Percentiles rank a stretch among this genome's conserved stretches.
Conservation (phyloP, 768 basidiomycete species). For the Mycena rosella region DNA sequence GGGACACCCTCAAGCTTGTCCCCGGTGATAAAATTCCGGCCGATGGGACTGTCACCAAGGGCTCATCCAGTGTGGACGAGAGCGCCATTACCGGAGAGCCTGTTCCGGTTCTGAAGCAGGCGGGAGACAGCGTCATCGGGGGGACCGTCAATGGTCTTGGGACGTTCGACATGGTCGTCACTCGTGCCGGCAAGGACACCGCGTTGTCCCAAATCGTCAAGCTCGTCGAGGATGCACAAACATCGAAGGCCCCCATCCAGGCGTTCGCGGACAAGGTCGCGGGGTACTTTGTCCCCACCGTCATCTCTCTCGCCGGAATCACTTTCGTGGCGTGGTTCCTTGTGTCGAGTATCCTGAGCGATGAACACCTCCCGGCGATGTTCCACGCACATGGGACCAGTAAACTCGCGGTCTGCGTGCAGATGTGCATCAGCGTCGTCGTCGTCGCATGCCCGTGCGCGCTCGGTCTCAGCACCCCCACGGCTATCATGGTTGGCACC, state of each 20-base stretch:
- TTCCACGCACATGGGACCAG: conserved; percentile 88
- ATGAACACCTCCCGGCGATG: conserved; percentile 79
- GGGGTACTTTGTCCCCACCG: conserved; percentile 94
- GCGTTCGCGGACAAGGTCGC: conserved; percentile 96
- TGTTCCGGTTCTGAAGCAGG: conserved; percentile 85
- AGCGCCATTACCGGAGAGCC: conserved; percentile 98
- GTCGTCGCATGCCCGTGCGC: conserved; percentile 99
- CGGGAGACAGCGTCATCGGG: conserved; percentile 91
- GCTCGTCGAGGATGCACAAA: conserved; percentile 98
- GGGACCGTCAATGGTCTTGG: conserved; percentile 97
- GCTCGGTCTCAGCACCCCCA: conserved; percentile 94
- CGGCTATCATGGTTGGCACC: conserved; percentile 99
- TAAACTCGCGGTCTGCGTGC: conserved; percentile 91
- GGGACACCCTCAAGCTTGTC: conserved; percentile 92
- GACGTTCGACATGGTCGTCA: conserved; percentile 97
- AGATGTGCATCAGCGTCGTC: conserved; percentile 97
- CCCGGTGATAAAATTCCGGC: conserved; percentile 98
- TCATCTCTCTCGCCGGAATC: conserved; percentile 82
- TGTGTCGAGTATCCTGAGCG: conserved; percentile 69
- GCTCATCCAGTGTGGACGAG: conserved; percentile 93
- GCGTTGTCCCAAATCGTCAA: conserved; percentile 96
- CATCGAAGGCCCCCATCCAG: conserved; percentile 97
- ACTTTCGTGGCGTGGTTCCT: conserved; percentile 91
- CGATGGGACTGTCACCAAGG: conserved; percentile 90
- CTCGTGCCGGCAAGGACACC: conserved; percentile 95